Conservation (phyloP, 768 basidiomycete species). For the Coprinopsis sp. region DNA sequence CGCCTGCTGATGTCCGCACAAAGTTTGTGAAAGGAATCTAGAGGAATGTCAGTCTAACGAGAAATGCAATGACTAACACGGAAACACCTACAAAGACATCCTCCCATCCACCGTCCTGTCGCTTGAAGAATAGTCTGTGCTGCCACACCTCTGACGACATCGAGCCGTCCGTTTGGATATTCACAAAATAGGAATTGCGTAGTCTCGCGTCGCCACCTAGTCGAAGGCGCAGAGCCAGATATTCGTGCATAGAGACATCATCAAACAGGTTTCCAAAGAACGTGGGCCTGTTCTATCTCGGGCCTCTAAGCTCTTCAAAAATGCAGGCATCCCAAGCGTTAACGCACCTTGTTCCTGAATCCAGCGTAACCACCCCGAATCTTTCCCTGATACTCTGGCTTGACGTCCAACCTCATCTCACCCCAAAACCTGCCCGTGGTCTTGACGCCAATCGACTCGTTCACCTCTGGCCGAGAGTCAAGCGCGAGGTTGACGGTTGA, state of each 20-base stretch:
- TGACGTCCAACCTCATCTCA: constrained; percentile 66
- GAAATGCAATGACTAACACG: constrained; percentile 1
- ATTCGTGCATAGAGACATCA: constrained; percentile 78
- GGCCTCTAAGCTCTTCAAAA: constrained; percentile 51
- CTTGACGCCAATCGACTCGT: constrained; percentile 38
- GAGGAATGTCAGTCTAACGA: neutral
- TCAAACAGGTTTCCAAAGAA: constrained; percentile 84
- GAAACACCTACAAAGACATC: constrained; percentile 64
- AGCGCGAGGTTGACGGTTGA: constrained; percentile 76
- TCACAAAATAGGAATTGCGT: constrained; percentile 85
- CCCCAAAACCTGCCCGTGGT: constrained; percentile 77
- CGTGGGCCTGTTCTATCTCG: constrained; percentile 67
- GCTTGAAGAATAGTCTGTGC: constrained; percentile 79
- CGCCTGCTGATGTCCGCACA: constrained; percentile 68
- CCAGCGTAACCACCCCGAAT: constrained; percentile 88
- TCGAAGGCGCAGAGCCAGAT: constrained; percentile 75
- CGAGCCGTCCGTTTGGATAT: constrained; percentile 85
- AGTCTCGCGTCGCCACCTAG: constrained; percentile 73
- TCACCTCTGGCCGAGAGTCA: constrained; percentile 46
- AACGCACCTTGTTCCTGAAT: constrained; percentile 72
- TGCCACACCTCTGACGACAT: constrained; percentile 90
- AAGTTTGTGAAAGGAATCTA: constrained; percentile 82
- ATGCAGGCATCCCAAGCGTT: neutral
- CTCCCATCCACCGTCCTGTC: constrained; percentile 68
- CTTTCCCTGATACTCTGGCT: constrained; percentile 58